Evolutionary conservation across 2,329 filamentous ascomycete species (phyloP), one percentile per base, ranked within the genome.

Genomic region (Colletotrichum lindemuthianum): DNA sequence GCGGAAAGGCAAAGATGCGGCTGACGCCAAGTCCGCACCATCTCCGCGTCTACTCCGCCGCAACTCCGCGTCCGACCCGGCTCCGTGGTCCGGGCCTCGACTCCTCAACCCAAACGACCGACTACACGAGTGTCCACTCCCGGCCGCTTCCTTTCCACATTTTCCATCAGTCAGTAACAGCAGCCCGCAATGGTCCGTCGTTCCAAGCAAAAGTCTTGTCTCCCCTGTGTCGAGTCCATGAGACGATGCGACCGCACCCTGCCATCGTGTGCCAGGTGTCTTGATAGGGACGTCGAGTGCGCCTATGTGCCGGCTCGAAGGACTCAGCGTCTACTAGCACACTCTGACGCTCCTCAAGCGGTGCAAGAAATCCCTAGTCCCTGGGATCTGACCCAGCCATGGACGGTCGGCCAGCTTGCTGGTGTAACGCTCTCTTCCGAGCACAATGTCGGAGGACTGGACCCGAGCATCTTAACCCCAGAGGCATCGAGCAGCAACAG

Each of bases 171-270:
- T 24, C 24, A 24, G 5, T 24, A 3, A 4, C 24, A 24, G 24
- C 24, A n/a, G 1, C 24, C 15, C 15, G 8, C n/a, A 43, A 60
- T 60, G 51, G 44, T 43, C n/a, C 50, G 58, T 36, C 36, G 37
- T 16, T 66, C 63, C 3, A 65, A 65, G 47, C 65, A 63, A 33
- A 61, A 39, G 3, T 45, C 63, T 3, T 65, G 63, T 5, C 52
- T 53, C 8, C 40, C 63, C 11, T 65, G 63, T 10, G 59, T 49
- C 3, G 53, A 55, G 15, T 52, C 51, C 32, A 65, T 61, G n/a
- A 24, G 63, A 12, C 63, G 59, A 2, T 66, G 63, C 37, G 63
- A 66, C 37, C 49, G 39, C 8, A 41, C 40, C 11, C 53, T 63
- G 7, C 63, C 63, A 3, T 36, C 52, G 13, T 66, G 63, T 24